Base-by-base conservation (phyloP, 805 yeast species). In the Phaffomyces antillensis region DNA sequence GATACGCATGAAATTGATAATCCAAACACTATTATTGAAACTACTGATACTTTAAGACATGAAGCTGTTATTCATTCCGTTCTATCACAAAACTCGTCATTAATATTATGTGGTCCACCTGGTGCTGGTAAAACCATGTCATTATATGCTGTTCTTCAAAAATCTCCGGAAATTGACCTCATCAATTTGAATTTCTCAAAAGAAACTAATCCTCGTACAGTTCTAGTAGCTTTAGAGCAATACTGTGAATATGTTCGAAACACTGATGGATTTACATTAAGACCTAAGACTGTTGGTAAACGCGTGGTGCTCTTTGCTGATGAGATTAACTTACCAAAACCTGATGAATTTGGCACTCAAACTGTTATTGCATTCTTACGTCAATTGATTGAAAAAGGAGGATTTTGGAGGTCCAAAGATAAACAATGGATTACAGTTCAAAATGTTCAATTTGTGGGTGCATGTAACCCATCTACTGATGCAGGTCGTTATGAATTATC, bases 121-220 rank as follows among this genome's bases (percentile, higher is more conserved):
- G 98, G 98, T 5, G 84, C 96, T 0, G 98, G 98, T 46, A 91
- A 91, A 59, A 90, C 98, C 0, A 90, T 91, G 98, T 80, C 90
- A 0, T 64, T 91, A 17, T 72, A 86, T 52, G 77, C 82, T 39
- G 81, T 88, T 0, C 59, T 91, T 36, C 66, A 86, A 38, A 69
- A 68, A 43, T 71, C 83, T 0, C 72, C 81, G 0, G 70, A 73
- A 15, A 67, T 79, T 47, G 84, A 79, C 18, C 66, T 88, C 3
- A 71, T 80, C 3, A 77, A 87, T 5, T 61, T 91, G 52, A 91
- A 88, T 54, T 88, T 90, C 55, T 87, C 96, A 2, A 86, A 86
- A 50, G 89, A 85, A 17, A 83, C 95, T 0, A 66, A 81, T 0
- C 85, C 91, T 0, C 66, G 64, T 1, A 64, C 81, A 5, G 63